These are phyloP conservation scores for Lactarius indigo DNA, from an alignment of 768 basidiomycete genomes.

Conservation along the genomic window DNA sequence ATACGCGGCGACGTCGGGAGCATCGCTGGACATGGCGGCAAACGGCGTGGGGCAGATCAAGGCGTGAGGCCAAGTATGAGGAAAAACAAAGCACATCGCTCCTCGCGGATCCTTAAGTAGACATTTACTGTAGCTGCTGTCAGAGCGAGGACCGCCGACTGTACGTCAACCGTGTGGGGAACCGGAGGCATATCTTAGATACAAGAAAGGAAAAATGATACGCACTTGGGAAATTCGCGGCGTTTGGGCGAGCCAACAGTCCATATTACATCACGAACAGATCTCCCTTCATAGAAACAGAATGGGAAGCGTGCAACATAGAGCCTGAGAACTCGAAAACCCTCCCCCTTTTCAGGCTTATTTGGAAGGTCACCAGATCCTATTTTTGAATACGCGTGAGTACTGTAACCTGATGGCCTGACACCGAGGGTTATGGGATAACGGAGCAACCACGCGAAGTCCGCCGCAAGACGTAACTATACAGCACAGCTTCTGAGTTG, in stretches of 20 bases:
- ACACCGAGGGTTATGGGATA: neutral
- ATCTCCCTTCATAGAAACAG: neutral
- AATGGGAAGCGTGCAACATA: neutral
- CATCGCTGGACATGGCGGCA: constrained; percentile 3
- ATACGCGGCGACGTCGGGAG: neutral
- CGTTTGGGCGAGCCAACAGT: neutral
- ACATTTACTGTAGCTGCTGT: neutral
- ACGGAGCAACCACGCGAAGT: neutral
- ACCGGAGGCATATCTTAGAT: neutral
- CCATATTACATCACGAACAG: neutral
- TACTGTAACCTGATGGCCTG: neutral
- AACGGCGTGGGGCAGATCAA: neutral
- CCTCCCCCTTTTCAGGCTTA: neutral
- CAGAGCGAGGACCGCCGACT: neutral
- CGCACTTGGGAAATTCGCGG: constrained; percentile 1
- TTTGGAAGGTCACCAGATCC: neutral
- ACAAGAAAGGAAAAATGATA: neutral
- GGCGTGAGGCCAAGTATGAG: neutral
- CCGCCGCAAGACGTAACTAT: neutral
- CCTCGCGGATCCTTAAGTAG: neutral
- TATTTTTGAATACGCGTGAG: neutral
- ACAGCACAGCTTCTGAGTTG: neutral
- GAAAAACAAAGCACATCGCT: neutral
- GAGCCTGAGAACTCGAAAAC: neutral
- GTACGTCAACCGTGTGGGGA: neutral